Base-by-base conservation (phyloP, 768 basidiomycete species). In the Nidularia pulvinata region DNA sequence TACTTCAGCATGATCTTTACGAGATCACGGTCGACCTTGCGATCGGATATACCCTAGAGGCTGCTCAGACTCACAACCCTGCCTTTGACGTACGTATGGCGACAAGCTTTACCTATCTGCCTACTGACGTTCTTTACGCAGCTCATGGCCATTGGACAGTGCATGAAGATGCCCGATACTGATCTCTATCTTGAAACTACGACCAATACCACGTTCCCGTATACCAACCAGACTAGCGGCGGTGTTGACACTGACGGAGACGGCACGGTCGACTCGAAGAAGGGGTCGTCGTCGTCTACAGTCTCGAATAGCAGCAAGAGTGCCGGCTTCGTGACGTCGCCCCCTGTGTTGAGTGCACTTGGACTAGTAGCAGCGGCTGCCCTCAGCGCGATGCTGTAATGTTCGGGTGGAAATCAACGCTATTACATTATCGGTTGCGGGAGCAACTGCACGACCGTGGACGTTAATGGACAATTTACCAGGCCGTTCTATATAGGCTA, bases 11-110 rank as follows among this genome's bases (percentile, higher is more conserved):
- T 61, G 95, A 97, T 68, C 75, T 96, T 36, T 95, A 77, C 59
- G 71, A 86, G 57, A 84, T 92, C 62, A 90, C 92, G 10, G 93
- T 96, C 49, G 92, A 96, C 61, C 83, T 98, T 58, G 95, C 95
- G 32, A 80, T 89, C 53, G 93, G 91, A 22, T 95, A 94, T 73
- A 88, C 91, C 57, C 76, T 97, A 14, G 82, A 91, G 53, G 78
- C 85, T 32, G 95, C 93, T 19, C 67, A 90, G 61, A 78, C 61
- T 19, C 84, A 86, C 62, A 74, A 75, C 13, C 91, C 89, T 11
- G 57, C 78, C 2, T 85, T 95, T 66, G 83, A 72, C 42, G 85
- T 95, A 62, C 55, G 76, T 64, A 35, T 22, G 4, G 22, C 49
- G 19, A 13, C 22, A 3, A 33, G 22, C 11, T 7, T 14, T 7